Percentiles rank a stretch among this genome's conserved stretches.
These are phyloP conservation scores for Neurospora sp. DNA, from an alignment of 495 filamentous ascomycete genomes.

Conservation along the genomic window DNA sequence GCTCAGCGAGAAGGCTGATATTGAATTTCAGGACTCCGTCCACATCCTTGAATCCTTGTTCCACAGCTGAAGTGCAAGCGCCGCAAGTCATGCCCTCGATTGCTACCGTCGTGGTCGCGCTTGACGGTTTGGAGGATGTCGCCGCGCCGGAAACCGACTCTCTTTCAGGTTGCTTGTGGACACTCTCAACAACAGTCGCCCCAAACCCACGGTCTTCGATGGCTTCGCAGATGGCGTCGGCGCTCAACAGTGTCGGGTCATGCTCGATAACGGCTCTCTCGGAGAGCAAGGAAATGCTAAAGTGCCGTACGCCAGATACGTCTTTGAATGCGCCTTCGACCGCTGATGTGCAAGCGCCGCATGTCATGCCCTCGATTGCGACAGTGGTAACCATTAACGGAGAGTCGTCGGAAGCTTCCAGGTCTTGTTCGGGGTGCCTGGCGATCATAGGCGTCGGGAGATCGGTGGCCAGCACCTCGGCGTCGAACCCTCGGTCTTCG, in stretches of 20 bases:
- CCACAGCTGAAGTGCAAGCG: constrained; percentile 84
- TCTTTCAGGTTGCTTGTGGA: constrained; percentile 21
- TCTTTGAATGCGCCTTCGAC: constrained; percentile 75
- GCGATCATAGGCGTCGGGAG: constrained; percentile 37
- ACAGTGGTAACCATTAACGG: constrained; percentile 61
- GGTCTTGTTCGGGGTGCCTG: constrained; percentile 7
- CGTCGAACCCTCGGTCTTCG: constrained; percentile 91
- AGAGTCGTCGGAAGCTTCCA: constrained; percentile 13
- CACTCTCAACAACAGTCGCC: constrained; percentile 58
- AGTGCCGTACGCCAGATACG: constrained; percentile 67
- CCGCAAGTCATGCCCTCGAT: constrained; percentile 98
- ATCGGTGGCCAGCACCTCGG: constrained; percentile 80
- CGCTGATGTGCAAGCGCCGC: constrained; percentile 88
- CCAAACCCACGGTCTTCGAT: constrained; percentile 94
- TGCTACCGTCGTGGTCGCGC: constrained; percentile 69
- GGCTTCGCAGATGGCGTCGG: constrained; percentile 59
- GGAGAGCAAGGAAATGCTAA: constrained; percentile 88
- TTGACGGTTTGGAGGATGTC: constrained; percentile 7
- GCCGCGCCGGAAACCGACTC: constrained; percentile 21
- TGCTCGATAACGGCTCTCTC: constrained; percentile 87
- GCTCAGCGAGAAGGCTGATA: constrained; percentile 85
- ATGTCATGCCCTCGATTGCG: constrained; percentile 89
- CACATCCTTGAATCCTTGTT: constrained; percentile 64
- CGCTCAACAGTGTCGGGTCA: constrained; percentile 56
- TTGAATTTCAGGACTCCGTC: constrained; percentile 80